These are phyloP conservation scores for Vigna unguiculata DNA, from an alignment of 306 rosid genomes.

Conservation along the genomic window DNA sequence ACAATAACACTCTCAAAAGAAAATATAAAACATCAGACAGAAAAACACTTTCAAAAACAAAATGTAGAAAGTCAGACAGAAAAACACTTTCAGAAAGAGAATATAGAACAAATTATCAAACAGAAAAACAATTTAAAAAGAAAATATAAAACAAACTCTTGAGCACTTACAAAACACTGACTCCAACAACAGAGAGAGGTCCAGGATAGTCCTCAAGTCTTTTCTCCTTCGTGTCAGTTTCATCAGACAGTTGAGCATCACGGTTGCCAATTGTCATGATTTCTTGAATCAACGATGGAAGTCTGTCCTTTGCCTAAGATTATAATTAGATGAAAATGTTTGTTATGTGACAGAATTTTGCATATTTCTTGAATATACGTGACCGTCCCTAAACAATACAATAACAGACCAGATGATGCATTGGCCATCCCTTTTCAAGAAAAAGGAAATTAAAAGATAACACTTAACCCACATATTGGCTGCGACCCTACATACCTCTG, in stretches of 20 bases:
- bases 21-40: too few species aligned
- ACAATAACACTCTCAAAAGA: not conserved
- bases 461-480: not conserved
- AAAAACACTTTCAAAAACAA: not conserved
- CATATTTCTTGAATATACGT: not conserved
- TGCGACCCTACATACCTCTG: conserved; percentile 65
- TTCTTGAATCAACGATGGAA: conserved; percentile 66
- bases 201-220: conserved; percentile 82
- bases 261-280: conserved; percentile 75
- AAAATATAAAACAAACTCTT: conserved; percentile 14
- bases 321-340: conserved; percentile 15
- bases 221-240: conserved; percentile 60
- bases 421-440: conserved; percentile 18
- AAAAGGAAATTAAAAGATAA: conserved; percentile 20
- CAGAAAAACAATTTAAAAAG: not conserved
- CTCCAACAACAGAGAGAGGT: conserved; percentile 83
- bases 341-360: conserved; percentile 10
- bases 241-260: conserved; percentile 42
- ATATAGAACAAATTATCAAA: too few species aligned
- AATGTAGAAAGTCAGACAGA: too few species aligned
- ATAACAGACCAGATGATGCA: not conserved
- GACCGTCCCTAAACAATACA: not conserved
- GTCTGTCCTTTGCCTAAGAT: conserved; percentile 73
- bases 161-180: conserved; percentile 88
- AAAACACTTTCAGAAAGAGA: too few species aligned